Evolutionary conservation across 2,329 filamentous ascomycete species (phyloP), one percentile per base, ranked within the genome.

Genomic region (Beauveria rudraprayagi): DNA sequence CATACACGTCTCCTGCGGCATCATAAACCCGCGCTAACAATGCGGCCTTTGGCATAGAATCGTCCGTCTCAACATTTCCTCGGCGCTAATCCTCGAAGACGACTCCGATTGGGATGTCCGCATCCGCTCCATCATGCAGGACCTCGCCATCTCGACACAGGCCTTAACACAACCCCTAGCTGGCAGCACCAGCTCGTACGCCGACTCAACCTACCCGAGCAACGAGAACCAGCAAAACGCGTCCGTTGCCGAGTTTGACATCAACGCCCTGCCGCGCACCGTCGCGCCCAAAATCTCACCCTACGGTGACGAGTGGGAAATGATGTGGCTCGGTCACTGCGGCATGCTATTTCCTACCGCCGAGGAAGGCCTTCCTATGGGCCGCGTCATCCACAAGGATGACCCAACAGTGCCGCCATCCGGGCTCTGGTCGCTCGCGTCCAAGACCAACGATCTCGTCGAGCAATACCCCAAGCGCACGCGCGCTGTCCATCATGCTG

Each of bases 61-160:
- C 14, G 71, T 82, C 14, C 70, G 76, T 24, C 69, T 75, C 11
- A 73, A 75, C 43, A 64, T 80, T 4, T 70, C 72, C 2, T 78
- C 76, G 1, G 80, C 78, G 0, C 70, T 83, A 1, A 78, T 83
- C 28, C 67, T 83, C 30, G 81, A 83, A 65, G 81, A 83, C 65
- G 81, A 83, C 61, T 75, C 78, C 10, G 81, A 83, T 69, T 83
- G 81, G 81, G 81, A 83, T 59, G 69, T 82, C 26, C 72, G 73
- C 0, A 68, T 83, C 40, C 78, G 79, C 48, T 59, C 69, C 0
- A 81, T 83, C 64, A 72, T 83, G 30, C 71, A 66, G 28, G 63
- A 70, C 47, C 75, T 77, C 41, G 72, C 76, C 2, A 63, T 65
- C 30, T 72, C 73, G 0, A 68, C 73, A 2, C 69, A 68, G 24